These are phyloP conservation scores for Herpetomonas muscarum DNA, from an alignment of 208 protist species.

Conservation along the genomic window DNA sequence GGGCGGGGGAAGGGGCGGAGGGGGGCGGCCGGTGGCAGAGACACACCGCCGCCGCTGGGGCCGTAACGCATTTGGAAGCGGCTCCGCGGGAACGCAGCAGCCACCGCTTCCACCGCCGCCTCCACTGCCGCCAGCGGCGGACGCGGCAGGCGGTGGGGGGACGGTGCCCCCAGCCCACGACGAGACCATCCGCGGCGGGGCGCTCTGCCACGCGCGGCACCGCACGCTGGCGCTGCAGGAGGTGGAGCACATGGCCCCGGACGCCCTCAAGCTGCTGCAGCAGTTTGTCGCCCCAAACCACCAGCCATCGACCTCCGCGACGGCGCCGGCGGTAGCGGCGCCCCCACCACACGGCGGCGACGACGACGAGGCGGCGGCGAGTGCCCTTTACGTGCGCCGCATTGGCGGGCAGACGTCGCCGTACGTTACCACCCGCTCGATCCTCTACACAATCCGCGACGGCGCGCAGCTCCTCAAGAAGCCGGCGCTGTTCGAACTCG, in stretches of 20 bases:
- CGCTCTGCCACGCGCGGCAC: constrained; percentile 21
- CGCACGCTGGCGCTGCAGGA: constrained; percentile 28
- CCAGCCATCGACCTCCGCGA: neutral
- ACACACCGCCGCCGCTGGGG: too few species aligned
- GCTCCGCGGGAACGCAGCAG: neutral
- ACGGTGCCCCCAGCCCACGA: constrained; percentile 10
- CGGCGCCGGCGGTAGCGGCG: neutral
- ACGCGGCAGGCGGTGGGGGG: neutral
- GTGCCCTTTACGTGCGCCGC: constrained; percentile 38
- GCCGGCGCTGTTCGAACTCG: constrained; percentile 52
- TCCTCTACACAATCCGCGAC: constrained; percentile 40
- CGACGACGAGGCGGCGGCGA: constrained; percentile 8
- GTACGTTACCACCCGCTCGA: constrained; percentile 31
- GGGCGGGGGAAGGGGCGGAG: neutral
- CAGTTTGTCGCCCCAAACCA: constrained; percentile 16
- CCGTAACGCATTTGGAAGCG: too few species aligned
- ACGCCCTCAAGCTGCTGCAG: constrained; percentile 37
- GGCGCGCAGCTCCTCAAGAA: constrained; percentile 22
- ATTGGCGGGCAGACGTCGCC: constrained; percentile 50
- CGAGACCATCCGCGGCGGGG: constrained; percentile 31
- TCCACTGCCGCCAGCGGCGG: neutral
- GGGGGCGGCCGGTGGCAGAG: neutral
- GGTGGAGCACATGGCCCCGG: constrained; percentile 23
- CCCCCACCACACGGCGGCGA: constrained; percentile 1
- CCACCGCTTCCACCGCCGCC: neutral